Evolutionary conservation across 179 eudicot species (phyloP).

Genomic region (Gypsophila paniculata): DNA sequence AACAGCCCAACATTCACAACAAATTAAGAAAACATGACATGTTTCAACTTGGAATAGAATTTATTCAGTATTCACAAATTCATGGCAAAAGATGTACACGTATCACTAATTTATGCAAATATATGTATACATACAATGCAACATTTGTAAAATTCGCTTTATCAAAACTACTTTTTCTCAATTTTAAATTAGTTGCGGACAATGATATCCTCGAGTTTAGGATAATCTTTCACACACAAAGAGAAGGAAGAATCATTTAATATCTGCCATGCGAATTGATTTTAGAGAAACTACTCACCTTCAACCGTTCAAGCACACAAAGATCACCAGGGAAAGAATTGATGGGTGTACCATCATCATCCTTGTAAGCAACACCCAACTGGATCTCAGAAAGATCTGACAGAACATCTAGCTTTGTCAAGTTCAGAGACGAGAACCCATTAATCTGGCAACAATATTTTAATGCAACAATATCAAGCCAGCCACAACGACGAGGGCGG

Average conservation of each 20-base stretch:
- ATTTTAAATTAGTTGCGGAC: no score
- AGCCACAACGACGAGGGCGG: conserved; percentile 97
- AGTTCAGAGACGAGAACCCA: conserved; percentile 84
- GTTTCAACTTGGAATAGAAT: not conserved
- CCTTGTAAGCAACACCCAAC: conserved; percentile 80
- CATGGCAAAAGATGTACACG: no score
- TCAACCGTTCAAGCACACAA: conserved; percentile 62
- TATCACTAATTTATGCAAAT: no score
- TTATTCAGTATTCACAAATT: no score
- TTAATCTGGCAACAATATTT: conserved; percentile 76
- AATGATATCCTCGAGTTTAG: not conserved
- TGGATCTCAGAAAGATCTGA: conserved; percentile 83
- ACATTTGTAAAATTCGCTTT: no score
- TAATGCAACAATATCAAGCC: conserved; percentile 93
- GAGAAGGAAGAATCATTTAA: not conserved
- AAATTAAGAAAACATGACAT: not conserved
- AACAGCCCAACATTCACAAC: no score
- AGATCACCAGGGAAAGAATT: conserved; percentile 81
- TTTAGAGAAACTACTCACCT: conserved; percentile 39
- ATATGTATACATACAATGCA: no score
- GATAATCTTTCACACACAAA: not conserved
- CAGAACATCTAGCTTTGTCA: conserved; percentile 92
- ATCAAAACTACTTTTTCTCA: no score
- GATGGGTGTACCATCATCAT: conserved; percentile 53
- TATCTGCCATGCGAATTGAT: not conserved